A percentile compares a stretch with the other conserved stretches of the same genome.
These are phyloP conservation scores for Beauveria caledonica DNA, from an alignment of 2,329 filamentous ascomycete genomes.

Conservation along the genomic window DNA sequence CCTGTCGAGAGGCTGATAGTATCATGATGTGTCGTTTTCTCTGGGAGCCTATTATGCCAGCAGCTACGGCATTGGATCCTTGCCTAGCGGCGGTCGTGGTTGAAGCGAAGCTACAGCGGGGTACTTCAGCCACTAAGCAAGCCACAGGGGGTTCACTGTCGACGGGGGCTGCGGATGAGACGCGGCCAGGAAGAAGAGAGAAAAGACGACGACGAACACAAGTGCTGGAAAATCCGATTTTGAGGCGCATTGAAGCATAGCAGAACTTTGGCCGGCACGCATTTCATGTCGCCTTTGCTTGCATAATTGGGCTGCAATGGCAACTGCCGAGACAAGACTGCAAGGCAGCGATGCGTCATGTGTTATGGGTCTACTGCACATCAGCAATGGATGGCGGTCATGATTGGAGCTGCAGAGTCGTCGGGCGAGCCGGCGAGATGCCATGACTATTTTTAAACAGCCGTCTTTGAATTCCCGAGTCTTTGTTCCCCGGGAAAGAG, in stretches of 20 bases:
- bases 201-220: neutral
- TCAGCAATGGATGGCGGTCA: neutral
- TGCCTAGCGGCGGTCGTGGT: too few species aligned
- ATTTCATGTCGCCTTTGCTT: neutral
- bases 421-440: too few species aligned
- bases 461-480: too few species aligned
- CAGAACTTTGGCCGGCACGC: neutral
- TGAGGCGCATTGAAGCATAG: neutral
- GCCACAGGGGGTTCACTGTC: too few species aligned
- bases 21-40: too few species aligned
- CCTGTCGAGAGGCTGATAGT: too few species aligned
- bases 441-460: too few species aligned
- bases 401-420: neutral
- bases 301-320: neutral
- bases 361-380: neutral
- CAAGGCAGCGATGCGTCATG: neutral
- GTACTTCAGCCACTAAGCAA: too few species aligned
- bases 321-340: slow-evolving; percentile 1
- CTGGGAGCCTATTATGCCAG: too few species aligned
- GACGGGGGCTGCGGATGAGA: neutral
- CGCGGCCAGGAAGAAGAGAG: neutral
- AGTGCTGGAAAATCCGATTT: neutral
- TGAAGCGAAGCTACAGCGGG: too few species aligned
- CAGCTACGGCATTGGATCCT: neutral
- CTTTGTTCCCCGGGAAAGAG: too few species aligned